Percentiles rank a stretch among this genome's conserved stretches.
These are phyloP conservation scores for Omphalotus guepiniiformis DNA, from an alignment of 768 basidiomycete genomes.

Conservation along the genomic window DNA sequence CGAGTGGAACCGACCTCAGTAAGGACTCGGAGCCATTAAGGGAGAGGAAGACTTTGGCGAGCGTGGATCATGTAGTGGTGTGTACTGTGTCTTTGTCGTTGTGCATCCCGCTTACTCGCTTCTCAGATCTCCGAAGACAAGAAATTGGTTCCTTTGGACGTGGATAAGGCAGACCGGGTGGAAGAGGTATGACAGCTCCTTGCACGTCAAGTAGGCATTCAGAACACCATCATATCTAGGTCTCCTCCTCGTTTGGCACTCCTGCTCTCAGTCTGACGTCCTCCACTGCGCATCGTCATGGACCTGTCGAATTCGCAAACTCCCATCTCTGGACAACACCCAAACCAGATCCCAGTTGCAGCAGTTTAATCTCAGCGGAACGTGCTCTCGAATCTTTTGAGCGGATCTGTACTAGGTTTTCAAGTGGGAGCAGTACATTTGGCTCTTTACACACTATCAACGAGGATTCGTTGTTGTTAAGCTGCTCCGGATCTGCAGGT, in stretches of 20 bases:
- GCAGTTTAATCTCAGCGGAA: conserved; percentile 3
- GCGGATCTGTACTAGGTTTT: conserved; percentile 7
- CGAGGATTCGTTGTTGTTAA: neutral
- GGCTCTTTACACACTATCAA: conserved; percentile 2
- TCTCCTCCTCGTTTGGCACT: neutral
- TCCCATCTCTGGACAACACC: neutral
- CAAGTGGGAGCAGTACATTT: conserved; percentile 1
- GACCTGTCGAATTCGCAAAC: neutral
- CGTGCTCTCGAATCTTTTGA: conserved; percentile 8
- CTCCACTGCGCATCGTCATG: neutral
- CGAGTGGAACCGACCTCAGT: neutral
- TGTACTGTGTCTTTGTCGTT: too few species aligned
- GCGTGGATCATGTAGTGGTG: too few species aligned
- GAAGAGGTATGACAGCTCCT: too few species aligned
- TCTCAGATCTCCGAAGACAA: too few species aligned
- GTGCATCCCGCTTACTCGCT: too few species aligned
- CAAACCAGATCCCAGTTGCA: neutral
- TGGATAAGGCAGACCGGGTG: too few species aligned
- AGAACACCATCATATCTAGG: too few species aligned
- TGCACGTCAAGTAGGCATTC: too few species aligned
- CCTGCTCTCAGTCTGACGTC: neutral
- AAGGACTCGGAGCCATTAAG: neutral
- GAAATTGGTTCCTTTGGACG: too few species aligned
- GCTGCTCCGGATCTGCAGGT: too few species aligned
- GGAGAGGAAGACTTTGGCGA: too few species aligned